phyloP scores from a whole-genome alignment of 73 alveolate species.

The Stentor roeselii region DNA sequence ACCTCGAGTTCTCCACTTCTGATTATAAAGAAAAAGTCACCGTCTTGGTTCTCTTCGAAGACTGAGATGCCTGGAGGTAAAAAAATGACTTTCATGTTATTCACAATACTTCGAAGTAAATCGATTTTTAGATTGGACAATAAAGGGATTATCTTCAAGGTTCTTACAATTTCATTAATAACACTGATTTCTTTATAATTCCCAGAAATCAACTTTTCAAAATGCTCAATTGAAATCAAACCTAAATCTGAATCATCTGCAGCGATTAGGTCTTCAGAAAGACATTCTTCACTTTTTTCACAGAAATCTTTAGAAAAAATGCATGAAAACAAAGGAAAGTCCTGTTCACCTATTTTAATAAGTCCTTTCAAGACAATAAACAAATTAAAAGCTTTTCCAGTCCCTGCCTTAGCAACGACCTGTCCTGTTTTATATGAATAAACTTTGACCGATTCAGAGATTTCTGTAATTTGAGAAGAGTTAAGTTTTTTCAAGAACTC shows the following conservation, averaged over 20 bases:
- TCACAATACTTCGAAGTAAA: background rate
- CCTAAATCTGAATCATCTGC: background rate
- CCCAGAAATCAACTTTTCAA: background rate
- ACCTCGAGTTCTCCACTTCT: constrained; percentile 3
- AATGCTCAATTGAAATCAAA: background rate
- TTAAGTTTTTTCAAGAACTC: background rate
- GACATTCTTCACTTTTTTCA: background rate
- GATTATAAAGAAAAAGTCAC: background rate
- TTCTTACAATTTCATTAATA: background rate
- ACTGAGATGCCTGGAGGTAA: background rate
- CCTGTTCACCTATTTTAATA: background rate
- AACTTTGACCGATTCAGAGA: background rate
- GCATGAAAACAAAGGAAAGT: background rate
- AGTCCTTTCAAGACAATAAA: background rate
- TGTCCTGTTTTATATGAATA: background rate
- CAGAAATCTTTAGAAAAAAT: background rate
- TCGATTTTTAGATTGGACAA: background rate
- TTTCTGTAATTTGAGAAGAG: background rate
- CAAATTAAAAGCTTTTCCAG: background rate
- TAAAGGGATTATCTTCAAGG: constrained; percentile 2
- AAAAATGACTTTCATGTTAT: background rate
- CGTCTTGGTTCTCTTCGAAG: background rate
- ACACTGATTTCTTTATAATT: no score
- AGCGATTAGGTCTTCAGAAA: background rate
- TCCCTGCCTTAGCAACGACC: background rate